Conservation (phyloP, 2,329 filamentous ascomycete species). For the Phyllosticta capitalensis region DNA sequence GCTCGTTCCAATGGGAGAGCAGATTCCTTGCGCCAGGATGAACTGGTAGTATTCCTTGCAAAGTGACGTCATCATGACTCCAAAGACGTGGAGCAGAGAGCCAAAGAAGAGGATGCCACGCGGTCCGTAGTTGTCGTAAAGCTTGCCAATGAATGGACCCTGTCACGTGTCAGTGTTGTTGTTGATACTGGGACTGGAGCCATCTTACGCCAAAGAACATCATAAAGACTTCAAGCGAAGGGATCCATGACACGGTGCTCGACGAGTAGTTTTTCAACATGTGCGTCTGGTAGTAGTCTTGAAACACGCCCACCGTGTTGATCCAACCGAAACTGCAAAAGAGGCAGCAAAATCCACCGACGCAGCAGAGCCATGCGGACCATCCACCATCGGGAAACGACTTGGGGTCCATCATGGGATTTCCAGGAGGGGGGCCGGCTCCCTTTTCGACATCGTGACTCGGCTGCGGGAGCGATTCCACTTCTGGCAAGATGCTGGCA, state of each 20-base stretch:
- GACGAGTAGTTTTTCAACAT: constrained; percentile 31
- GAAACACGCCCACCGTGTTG: constrained; percentile 37
- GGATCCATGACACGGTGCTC: constrained; percentile 38
- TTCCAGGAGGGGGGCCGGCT: background rate
- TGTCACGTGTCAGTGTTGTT: constrained; percentile 14
- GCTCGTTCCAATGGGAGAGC: constrained; percentile 41
- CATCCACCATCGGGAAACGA: constrained; percentile 29
- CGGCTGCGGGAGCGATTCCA: constrained; percentile 4
- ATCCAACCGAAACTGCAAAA: constrained; percentile 34
- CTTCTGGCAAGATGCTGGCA: constrained; percentile 4
- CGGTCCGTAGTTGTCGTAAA: constrained; percentile 56
- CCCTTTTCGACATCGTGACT: constrained; percentile 2
- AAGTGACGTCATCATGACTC: constrained; percentile 54
- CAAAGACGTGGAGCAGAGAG: constrained; percentile 48
- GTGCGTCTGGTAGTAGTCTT: constrained; percentile 37
- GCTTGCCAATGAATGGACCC: constrained; percentile 53
- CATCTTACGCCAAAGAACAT: constrained; percentile 42
- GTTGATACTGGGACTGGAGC: background rate
- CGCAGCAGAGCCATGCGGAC: constrained; percentile 32
- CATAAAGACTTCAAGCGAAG: constrained; percentile 35
- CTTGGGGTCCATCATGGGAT: constrained; percentile 10
- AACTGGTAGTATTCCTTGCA: constrained; percentile 47
- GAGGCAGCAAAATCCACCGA: constrained; percentile 24
- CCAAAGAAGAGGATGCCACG: constrained; percentile 45
- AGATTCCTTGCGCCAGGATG: constrained; percentile 45